Percentiles rank a stretch among this genome's conserved stretches.
Conservation (phyloP, 495 filamentous ascomycete genomes). For the Cudoniella acicularis region DNA sequence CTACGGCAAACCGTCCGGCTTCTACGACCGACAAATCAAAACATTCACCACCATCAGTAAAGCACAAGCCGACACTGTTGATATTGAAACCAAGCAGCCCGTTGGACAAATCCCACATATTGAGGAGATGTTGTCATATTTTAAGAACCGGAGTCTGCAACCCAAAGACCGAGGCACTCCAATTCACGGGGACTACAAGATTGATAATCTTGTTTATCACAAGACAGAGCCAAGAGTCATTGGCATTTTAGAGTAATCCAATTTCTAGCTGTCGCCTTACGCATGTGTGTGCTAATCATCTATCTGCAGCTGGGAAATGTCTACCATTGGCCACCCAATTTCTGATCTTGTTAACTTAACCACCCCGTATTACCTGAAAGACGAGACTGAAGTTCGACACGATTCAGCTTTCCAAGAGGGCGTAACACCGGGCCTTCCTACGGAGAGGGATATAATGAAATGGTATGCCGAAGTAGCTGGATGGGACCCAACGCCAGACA, state of each 20-base stretch:
- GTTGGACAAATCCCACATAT: conserved; percentile 85
- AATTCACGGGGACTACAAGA: conserved; percentile 96
- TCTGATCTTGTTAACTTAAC: conserved; percentile 81
- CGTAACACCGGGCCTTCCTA: conserved; percentile 69
- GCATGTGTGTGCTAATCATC: conserved; percentile 17
- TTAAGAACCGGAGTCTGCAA: conserved; percentile 60
- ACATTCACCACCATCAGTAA: conserved; percentile 75
- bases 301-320: conserved; percentile 78
- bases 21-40: conserved; percentile 82
- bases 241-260: conserved; percentile 76
- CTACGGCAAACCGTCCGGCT: conserved; percentile 73
- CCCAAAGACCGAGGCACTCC: conserved; percentile 74
- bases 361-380: conserved; percentile 57
- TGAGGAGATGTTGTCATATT: conserved; percentile 75
- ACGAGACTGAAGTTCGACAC: conserved; percentile 8
- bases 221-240: conserved; percentile 84
- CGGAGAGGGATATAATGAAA: conserved; percentile 59
- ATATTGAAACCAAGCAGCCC: conserved; percentile 68
- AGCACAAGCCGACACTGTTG: conserved; percentile 69
- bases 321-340: conserved; percentile 89
- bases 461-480: conserved; percentile 76
- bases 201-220: conserved; percentile 95
- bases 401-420: conserved; percentile 52
- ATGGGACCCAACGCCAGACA: conserved; percentile 61
- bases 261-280: background rate